A percentile compares a stretch with the other conserved stretches of the same genome.
Conservation (phyloP, 495 filamentous ascomycete species). For the Trichoderma gamsii region DNA sequence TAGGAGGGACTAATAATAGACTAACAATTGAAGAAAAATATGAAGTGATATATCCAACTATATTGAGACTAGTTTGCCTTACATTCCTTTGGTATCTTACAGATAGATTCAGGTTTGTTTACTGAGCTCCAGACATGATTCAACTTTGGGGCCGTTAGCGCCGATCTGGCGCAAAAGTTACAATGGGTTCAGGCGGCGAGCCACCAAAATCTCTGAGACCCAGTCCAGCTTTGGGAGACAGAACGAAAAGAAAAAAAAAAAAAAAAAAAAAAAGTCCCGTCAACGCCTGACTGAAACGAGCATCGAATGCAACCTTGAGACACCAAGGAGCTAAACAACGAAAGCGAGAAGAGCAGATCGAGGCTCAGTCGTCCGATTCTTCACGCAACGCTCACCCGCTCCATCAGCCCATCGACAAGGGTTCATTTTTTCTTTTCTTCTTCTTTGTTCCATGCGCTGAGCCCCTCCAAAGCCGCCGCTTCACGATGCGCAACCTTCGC, state of each 20-base stretch:
- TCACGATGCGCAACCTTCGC: slow-evolving; percentile 69
- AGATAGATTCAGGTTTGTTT: too few relatives aligned
- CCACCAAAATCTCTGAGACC: not conserved
- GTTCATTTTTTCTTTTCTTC: not conserved
- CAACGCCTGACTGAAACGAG: not conserved
- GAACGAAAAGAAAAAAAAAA: not conserved
- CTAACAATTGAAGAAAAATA: too few relatives aligned
- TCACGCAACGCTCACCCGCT: not conserved
- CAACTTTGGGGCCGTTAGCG: not conserved
- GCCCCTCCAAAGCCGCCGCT: not conserved
- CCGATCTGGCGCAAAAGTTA: slow-evolving; percentile 8
- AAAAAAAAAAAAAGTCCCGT: not conserved
- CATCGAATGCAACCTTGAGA: not conserved
- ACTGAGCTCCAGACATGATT: not conserved
- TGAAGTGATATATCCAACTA: too few relatives aligned
- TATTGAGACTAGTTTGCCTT: too few relatives aligned
- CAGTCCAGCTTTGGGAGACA: not conserved
- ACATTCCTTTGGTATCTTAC: too few relatives aligned
- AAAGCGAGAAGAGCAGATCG: not conserved
- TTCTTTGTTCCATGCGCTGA: not conserved
- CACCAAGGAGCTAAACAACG: not conserved
- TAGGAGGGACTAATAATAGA: not conserved
- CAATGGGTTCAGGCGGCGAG: slow-evolving; percentile 1
- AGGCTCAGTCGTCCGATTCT: slow-evolving; percentile 11
- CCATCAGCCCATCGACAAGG: not conserved